Percentiles rank a stretch among this genome's conserved stretches.
phyloP scores from a whole-genome alignment of 2,329 filamentous ascomycete species.

The Exophiala alcalophila region DNA sequence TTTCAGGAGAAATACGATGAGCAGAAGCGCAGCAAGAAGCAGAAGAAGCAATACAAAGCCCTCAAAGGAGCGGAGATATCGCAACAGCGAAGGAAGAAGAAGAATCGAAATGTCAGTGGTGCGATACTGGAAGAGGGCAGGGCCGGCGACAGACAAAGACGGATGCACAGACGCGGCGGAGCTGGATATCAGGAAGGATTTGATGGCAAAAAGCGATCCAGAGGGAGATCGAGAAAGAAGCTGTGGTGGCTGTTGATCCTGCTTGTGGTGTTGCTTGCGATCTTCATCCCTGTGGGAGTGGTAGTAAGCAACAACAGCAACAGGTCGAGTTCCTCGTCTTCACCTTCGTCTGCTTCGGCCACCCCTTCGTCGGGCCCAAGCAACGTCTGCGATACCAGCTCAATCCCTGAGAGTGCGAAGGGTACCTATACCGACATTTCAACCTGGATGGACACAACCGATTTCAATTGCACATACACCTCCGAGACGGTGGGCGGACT shows the following conservation, averaged over 20 bases:
- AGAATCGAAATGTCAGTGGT: constrained; percentile 66
- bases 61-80: constrained; percentile 33
- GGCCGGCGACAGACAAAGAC: constrained; percentile 48
- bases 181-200: constrained; percentile 41
- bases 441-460: constrained; percentile 82
- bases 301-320: constrained; percentile 62
- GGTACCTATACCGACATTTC: constrained; percentile 84
- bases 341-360: constrained; percentile 29
- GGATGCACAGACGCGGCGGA: constrained; percentile 51
- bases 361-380: constrained; percentile 38
- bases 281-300: constrained; percentile 66
- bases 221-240: constrained; percentile 42
- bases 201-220: constrained; percentile 29
- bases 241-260: constrained; percentile 56
- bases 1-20: constrained; percentile 45
- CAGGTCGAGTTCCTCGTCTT: constrained; percentile 29
- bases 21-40: constrained; percentile 38
- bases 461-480: constrained; percentile 95
- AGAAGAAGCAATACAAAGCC: constrained; percentile 36
- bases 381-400: constrained; percentile 50
- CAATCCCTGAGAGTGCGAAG: constrained; percentile 63
- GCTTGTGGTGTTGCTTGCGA: constrained; percentile 55
- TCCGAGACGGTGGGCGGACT: constrained; percentile 77
- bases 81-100: constrained; percentile 45
- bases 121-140: constrained; percentile 66